Base-by-base conservation (phyloP, 768 basidiomycete species). In the Leucocoprinus birnbaumii region DNA sequence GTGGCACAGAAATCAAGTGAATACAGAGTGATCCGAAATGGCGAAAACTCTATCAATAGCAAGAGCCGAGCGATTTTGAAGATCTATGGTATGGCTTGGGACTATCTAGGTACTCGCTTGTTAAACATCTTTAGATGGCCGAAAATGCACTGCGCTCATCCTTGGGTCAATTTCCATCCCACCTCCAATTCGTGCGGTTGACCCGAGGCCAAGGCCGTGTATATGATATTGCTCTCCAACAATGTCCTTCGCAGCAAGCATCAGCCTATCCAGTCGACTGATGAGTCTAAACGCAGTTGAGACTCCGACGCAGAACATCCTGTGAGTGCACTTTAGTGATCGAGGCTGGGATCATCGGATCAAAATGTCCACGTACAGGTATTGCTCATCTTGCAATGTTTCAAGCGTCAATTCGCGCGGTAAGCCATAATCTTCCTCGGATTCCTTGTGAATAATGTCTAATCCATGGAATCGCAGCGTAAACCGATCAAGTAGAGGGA, bases 181-280 rank as follows among this genome's bases (percentile, higher is more conserved):
- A 22, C n/a, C 19, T 14, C 31, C 27, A 8, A 24, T 41, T n/a
- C 47, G 31, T n/a, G 38, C 9, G n/a, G 21, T n/a, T 5, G 47
- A n/a, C 14, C 31, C 4, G 19, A 61, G 22, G 1, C 80, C 85
- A 14, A 89, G 68, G 0, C 88, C 88, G 55, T 85, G 80, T n/a
- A 93, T 88, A 64, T 92, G 87, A 65, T 87, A 91, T 60, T 89
- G 87, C 65, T 94, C 91, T 1, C 91, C 91, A 1, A 94, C 89
- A 43, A 94, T 73, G 67, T 93, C 89, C 65, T 94, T 94, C 14
- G 84, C 82, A 2, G 89, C 89, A 2, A 91, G 63, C 84, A 94
- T 89, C 55, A 94, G 68, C 49, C 81, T 73, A 64, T 94, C 92
- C 11, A 94, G 70, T 9, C 89, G 79, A 5, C 79, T 79, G n/a